Percentiles rank a stretch among this genome's conserved stretches.
Evolutionary conservation across 2,329 filamentous ascomycete genomes (phyloP).

Genomic region (Trichoderma sp.): DNA sequence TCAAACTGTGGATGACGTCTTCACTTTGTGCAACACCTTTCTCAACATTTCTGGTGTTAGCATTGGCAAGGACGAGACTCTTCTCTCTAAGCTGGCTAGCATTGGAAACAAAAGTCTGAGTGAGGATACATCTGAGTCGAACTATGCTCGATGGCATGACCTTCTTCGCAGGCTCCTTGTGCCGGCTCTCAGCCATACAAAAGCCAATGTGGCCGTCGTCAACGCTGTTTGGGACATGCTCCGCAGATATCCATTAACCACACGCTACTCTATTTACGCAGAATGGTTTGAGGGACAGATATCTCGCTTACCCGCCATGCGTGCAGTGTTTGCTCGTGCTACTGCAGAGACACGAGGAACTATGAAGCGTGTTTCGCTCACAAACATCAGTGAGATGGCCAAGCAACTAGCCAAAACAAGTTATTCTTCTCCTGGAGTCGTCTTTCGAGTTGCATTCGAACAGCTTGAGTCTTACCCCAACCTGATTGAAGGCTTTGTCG

Average conservation of each 20-base stretch:
- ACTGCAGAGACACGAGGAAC: slow-evolving; percentile 78
- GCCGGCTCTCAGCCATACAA: slow-evolving; percentile 83
- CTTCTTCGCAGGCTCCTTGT: slow-evolving; percentile 82
- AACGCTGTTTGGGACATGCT: slow-evolving; percentile 86
- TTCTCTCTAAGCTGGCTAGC: slow-evolving; percentile 79
- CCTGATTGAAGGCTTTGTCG: slow-evolving; percentile 90
- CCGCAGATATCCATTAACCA: slow-evolving; percentile 72
- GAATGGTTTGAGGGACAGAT: slow-evolving; percentile 86
- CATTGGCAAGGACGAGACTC: slow-evolving; percentile 78
- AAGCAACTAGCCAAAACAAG: slow-evolving; percentile 90
- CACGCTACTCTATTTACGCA: slow-evolving; percentile 84
- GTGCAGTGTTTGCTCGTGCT: slow-evolving; percentile 74
- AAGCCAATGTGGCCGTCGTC: slow-evolving; percentile 78
- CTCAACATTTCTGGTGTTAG: slow-evolving; percentile 84
- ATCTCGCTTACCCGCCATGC: slow-evolving; percentile 76
- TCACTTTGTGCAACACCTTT: slow-evolving; percentile 80
- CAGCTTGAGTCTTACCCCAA: slow-evolving; percentile 96
- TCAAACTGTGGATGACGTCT: slow-evolving; percentile 86
- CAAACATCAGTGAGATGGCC: slow-evolving; percentile 83
- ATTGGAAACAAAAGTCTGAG: slow-evolving; percentile 78
- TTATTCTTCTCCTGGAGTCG: slow-evolving; percentile 84
- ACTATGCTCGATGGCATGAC: slow-evolving; percentile 78
- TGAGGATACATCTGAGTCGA: slow-evolving; percentile 69
- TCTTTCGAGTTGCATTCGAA: slow-evolving; percentile 84
- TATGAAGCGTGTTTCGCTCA: slow-evolving; percentile 85